Evolutionary conservation across 2,329 filamentous ascomycete genomes (phyloP).

Genomic region (Colletotrichum sp.): DNA sequence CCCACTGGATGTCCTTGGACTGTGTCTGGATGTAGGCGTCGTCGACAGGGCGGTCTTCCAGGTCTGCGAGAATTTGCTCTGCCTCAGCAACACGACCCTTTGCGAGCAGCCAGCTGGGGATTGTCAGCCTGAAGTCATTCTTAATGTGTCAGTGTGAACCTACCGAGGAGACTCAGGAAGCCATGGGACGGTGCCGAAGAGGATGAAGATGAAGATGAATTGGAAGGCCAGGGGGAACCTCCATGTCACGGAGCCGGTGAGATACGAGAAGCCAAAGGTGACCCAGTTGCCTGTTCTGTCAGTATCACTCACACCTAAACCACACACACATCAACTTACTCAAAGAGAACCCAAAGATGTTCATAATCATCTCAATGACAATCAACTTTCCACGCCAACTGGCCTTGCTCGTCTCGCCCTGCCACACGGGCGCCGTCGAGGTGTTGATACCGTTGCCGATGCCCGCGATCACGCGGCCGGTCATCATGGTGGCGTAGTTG

Average conservation of each 20-base stretch:
- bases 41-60: slow-evolving; percentile 26
- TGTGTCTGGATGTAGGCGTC: slow-evolving; percentile 28
- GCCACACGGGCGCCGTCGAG: slow-evolving; percentile 39
- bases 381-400: slow-evolving; percentile 35
- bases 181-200: slow-evolving; percentile 31
- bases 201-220: slow-evolving; percentile 41
- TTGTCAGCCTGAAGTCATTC: not conserved
- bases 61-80: slow-evolving; percentile 30
- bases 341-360: slow-evolving; percentile 33
- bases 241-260: slow-evolving; percentile 37
- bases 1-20: slow-evolving; percentile 33
- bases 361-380: slow-evolving; percentile 35
- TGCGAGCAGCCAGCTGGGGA: slow-evolving; percentile 28
- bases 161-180: slow-evolving; percentile 36
- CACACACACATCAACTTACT: not conserved
- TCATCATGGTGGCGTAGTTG: slow-evolving; percentile 43
- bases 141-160: not conserved
- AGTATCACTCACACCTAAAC: not conserved
- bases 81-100: slow-evolving; percentile 29
- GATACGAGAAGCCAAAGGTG: slow-evolving; percentile 38
- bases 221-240: slow-evolving; percentile 49
- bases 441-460: slow-evolving; percentile 49
- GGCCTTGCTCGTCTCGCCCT: slow-evolving; percentile 38
- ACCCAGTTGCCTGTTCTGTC: slow-evolving; percentile 36
- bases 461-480: slow-evolving; percentile 50